These are phyloP conservation scores for Ceratobasidium sp. DNA, from an alignment of 1,284 basidiomycete genomes.

Conservation along the genomic window DNA sequence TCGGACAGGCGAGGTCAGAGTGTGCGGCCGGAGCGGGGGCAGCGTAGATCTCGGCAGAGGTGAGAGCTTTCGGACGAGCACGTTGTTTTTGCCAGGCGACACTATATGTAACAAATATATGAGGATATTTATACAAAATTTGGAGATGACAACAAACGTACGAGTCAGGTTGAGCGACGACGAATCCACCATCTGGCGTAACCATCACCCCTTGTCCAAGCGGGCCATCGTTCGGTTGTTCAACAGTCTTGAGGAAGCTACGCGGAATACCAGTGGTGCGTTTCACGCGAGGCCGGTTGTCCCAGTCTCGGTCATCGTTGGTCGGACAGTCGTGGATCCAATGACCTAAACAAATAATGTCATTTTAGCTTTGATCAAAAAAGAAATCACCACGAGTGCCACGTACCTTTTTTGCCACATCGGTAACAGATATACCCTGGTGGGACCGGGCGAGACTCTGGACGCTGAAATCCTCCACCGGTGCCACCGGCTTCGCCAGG, in stretches of 20 bases:
- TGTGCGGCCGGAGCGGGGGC: slow-evolving; percentile 73
- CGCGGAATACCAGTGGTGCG: slow-evolving; percentile 98
- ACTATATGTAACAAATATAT: slow-evolving; percentile 59
- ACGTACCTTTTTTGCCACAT: slow-evolving; percentile 95
- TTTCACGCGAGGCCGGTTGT: slow-evolving; percentile 95
- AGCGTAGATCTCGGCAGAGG: slow-evolving; percentile 87
- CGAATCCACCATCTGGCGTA: slow-evolving; percentile 95
- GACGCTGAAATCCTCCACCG: slow-evolving; percentile 48
- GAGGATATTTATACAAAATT: background rate
- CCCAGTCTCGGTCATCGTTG: slow-evolving; percentile 94
- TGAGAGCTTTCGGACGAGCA: slow-evolving; percentile 80
- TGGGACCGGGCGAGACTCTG: slow-evolving; percentile 69
- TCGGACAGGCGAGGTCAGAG: slow-evolving; percentile 80
- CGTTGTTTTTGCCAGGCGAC: slow-evolving; percentile 94
- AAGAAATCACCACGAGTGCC: background rate
- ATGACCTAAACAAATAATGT: slow-evolving; percentile 73
- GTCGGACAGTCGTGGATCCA: slow-evolving; percentile 99
- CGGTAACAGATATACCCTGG: slow-evolving; percentile 99
- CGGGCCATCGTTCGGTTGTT: slow-evolving; percentile 77
- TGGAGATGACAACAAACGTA: slow-evolving; percentile 62
- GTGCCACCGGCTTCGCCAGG: slow-evolving; percentile 50
- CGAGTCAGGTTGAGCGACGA: slow-evolving; percentile 93
- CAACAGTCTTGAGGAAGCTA: slow-evolving; percentile 96
- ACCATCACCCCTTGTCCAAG: slow-evolving; percentile 92
- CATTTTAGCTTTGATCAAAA: slow-evolving; percentile 12